Conservation (phyloP, 164 flowering plant genomes). For the Vitis vinifera region ASM3070453v1 NC_081810.1:2173501-2174000, state of each 20-base stretch:
- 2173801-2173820: constrained; percentile 36
- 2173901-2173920: constrained; percentile 33
- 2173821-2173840: constrained; percentile 45
- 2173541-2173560: no score
- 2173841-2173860: background rate
- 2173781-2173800: constrained; percentile 85
- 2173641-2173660: constrained; percentile 38
- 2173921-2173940: constrained; percentile 42
- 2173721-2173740: constrained; percentile 70
- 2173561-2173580: no score
- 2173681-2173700: constrained; percentile 93
- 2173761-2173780: constrained; percentile 44
- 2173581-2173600: no score
- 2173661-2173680: constrained; percentile 97
- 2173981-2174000: constrained; percentile 36
- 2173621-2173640: background rate
- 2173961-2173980: constrained; percentile 36
- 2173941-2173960: constrained; percentile 31
- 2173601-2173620: background rate
- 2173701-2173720: constrained; percentile 79
- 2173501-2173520: no score
- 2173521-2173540: no score
- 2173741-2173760: constrained; percentile 57
- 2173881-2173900: background rate
- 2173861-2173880: background rate